A percentile compares a stretch with the other conserved stretches of the same genome.
Conservation (phyloP, 2,329 filamentous ascomycete species). For the Capronia coronata region DNA sequence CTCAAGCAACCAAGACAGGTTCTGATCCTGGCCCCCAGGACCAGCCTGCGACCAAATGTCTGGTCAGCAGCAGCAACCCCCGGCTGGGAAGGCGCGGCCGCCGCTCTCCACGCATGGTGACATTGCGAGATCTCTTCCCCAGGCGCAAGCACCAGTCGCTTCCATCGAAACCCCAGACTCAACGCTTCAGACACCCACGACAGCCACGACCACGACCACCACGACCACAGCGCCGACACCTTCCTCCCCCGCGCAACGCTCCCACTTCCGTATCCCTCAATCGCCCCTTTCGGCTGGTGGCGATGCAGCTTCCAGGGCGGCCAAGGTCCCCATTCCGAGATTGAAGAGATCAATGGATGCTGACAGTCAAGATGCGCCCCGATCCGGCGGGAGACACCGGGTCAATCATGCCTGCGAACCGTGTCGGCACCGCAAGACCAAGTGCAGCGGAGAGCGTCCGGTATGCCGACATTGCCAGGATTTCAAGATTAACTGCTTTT, state of each 20-base stretch:
- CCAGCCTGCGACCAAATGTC: too few species aligned
- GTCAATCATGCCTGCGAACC: conserved; percentile 38
- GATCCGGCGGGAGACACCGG: conserved; percentile 25
- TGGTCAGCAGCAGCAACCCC: conserved; percentile 11
- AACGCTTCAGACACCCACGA: neutral
- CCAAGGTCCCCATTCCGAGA: conserved; percentile 32
- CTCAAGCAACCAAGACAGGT: too few species aligned
- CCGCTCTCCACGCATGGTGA: too few species aligned
- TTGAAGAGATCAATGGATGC: conserved; percentile 26
- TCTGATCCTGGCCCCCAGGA: too few species aligned
- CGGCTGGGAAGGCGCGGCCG: neutral
- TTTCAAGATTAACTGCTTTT: conserved; percentile 35
- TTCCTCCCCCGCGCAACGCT: conserved; percentile 4
- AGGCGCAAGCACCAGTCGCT: conserved; percentile 7
- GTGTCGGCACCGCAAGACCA: conserved; percentile 40
- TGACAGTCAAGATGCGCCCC: conserved; percentile 10
- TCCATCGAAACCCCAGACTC: conserved; percentile 17
- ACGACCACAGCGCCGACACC: too few species aligned
- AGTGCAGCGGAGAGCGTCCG: conserved; percentile 40
- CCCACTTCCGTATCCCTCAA: conserved; percentile 23
- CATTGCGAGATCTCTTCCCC: conserved; percentile 4
- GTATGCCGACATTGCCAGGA: conserved; percentile 38
- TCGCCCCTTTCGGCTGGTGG: conserved; percentile 15
- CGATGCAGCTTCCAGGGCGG: conserved; percentile 17
- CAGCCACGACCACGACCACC: too few species aligned